A percentile compares a stretch with the other conserved stretches of the same genome.
phyloP scores from a whole-genome alignment of 2,329 filamentous ascomycete species.

The Aureobasidium zeae region DNA sequence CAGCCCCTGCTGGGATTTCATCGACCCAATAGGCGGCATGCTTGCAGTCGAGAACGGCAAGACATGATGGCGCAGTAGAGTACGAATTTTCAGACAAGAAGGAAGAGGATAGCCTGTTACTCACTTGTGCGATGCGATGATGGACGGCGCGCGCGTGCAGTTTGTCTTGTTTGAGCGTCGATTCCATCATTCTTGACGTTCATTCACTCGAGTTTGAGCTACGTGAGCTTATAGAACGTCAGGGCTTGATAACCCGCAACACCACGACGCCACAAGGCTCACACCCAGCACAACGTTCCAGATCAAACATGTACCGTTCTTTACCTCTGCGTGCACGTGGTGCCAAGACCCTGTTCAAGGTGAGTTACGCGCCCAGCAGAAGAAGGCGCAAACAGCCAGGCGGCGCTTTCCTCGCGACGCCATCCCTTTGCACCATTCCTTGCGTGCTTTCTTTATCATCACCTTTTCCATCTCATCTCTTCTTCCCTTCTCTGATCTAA shows the following conservation, averaged over 20 bases:
- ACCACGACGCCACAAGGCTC: too few species aligned
- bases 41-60: background rate
- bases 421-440: slow-evolving; percentile 14
- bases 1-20: background rate
- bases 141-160: background rate
- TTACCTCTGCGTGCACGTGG: background rate
- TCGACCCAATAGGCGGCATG: background rate
- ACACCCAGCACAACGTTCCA: background rate
- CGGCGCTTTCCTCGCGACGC: slow-evolving; percentile 5
- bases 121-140: background rate
- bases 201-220: too few species aligned
- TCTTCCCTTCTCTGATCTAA: too few species aligned
- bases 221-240: too few species aligned
- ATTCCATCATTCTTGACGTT: too few species aligned
- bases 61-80: background rate
- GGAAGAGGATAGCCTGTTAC: background rate
- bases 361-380: slow-evolving; percentile 6
- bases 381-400: slow-evolving; percentile 12
- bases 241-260: too few species aligned
- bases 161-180: slow-evolving; percentile 7
- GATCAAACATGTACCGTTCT: too few species aligned
- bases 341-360: background rate
- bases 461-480: slow-evolving; percentile 24
- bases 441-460: slow-evolving; percentile 6
- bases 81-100: background rate